These are phyloP conservation scores for Afroboletus lepidellus DNA, from an alignment of 1,284 basidiomycete genomes.

Conservation along the genomic window DNA sequence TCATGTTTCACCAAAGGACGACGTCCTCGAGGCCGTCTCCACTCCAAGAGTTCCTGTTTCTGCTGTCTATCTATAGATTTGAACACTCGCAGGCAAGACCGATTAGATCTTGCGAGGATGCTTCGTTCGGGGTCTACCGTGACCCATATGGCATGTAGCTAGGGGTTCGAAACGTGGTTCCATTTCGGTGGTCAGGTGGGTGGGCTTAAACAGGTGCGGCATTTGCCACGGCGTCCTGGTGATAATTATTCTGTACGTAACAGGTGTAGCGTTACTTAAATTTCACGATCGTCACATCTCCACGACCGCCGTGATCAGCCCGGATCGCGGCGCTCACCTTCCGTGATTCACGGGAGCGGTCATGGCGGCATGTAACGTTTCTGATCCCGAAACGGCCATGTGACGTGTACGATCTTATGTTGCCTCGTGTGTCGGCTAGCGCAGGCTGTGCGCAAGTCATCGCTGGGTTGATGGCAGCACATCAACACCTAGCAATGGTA, in stretches of 20 bases:
- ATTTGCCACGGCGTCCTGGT: conserved; percentile 16
- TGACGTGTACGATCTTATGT: conserved; percentile 31
- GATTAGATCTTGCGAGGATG: conserved; percentile 22
- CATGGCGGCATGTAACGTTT: conserved; percentile 28
- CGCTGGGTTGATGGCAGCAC: conserved; percentile 27
- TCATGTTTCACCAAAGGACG: conserved; percentile 26
- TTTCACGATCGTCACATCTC: conserved; percentile 26
- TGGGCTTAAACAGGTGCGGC: conserved; percentile 16
- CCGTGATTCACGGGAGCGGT: conserved; percentile 26
- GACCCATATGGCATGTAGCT: conserved; percentile 16
- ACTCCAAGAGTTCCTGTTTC: conserved; percentile 32
- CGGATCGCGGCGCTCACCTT: conserved; percentile 25
- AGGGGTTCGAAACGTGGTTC: conserved; percentile 11
- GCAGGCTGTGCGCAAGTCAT: conserved; percentile 31
- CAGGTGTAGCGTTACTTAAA: conserved; percentile 9
- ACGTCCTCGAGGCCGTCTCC: conserved; percentile 26
- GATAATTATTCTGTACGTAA: conserved; percentile 27
- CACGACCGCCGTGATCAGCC: conserved; percentile 25
- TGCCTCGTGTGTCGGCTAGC: conserved; percentile 32
- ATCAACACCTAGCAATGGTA: conserved; percentile 27
- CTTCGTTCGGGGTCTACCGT: conserved; percentile 17
- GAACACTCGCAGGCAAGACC: conserved; percentile 2
- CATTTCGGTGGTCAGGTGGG: conserved; percentile 19
- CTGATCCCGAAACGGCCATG: conserved; percentile 31
- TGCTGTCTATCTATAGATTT: conserved; percentile 34